Conservation (phyloP, 1,284 basidiomycete genomes). For the Ustilago tritici region DNA sequence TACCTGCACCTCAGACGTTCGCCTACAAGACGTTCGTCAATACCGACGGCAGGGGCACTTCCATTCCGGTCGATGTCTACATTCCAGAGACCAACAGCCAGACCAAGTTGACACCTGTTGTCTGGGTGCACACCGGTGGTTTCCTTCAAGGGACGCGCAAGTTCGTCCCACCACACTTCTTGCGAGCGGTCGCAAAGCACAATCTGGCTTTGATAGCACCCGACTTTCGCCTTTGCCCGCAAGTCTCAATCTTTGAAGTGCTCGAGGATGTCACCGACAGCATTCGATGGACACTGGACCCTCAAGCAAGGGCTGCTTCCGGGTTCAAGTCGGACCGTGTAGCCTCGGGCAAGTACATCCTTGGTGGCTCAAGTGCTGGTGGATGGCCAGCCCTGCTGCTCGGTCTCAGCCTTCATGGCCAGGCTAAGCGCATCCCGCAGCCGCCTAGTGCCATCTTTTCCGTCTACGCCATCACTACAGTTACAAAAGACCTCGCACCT, state of each 20-base stretch:
- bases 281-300: conserved; percentile 42
- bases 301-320: conserved; percentile 22
- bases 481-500: conserved; percentile 28
- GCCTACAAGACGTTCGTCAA: conserved; percentile 53
- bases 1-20: conserved; percentile 34
- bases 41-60: conserved; percentile 38
- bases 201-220: conserved; percentile 48
- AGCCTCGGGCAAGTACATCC: conserved; percentile 36
- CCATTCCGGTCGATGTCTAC: conserved; percentile 57
- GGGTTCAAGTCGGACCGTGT: conserved; percentile 31
- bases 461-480: conserved; percentile 57
- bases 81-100: conserved; percentile 27
- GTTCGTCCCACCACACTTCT: conserved; percentile 53
- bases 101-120: conserved; percentile 39
- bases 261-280: conserved; percentile 52
- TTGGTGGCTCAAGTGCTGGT: conserved; percentile 54
- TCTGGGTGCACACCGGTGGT: conserved; percentile 58
- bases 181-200: conserved; percentile 42
- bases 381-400: conserved; percentile 56
- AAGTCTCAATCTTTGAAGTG: conserved; percentile 46
- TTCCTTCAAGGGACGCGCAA: conserved; percentile 58
- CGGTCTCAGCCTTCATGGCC: conserved; percentile 39
- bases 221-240: conserved; percentile 58
- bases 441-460: conserved; percentile 45
- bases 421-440: conserved; percentile 25